A percentile compares a stretch with the other conserved stretches of the same genome.
Conservation (phyloP, 352 stramenopile genomes). For the Globisporangium radiosum region DNA sequence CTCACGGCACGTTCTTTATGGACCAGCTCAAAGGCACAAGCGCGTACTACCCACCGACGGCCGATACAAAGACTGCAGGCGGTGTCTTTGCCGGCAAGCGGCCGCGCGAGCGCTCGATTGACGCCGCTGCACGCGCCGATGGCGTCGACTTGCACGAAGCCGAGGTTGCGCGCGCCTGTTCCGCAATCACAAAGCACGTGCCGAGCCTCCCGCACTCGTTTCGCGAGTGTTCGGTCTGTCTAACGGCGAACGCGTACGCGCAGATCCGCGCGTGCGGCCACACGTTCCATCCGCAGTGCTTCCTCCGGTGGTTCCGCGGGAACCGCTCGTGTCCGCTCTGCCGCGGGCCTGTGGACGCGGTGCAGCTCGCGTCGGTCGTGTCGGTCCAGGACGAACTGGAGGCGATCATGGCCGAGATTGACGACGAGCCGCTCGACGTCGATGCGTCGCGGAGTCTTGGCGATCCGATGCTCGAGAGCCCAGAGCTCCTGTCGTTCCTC, state of each 20-base stretch:
- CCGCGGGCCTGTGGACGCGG: conserved; percentile 47
- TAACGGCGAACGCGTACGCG: conserved; percentile 61
- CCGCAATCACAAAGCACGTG: conserved; percentile 37
- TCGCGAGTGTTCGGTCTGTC: conserved; percentile 68
- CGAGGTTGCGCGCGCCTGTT: conserved; percentile 57
- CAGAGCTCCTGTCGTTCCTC: conserved; percentile 45
- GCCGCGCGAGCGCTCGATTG: conserved; percentile 11
- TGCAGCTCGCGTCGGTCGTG: conserved; percentile 43
- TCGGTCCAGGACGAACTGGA: conserved; percentile 62
- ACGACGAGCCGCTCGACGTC: conserved; percentile 38
- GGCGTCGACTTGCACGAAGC: conserved; percentile 59
- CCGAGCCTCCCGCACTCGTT: conserved; percentile 44
- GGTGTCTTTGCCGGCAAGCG: conserved; percentile 13
- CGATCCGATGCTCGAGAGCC: conserved; percentile 31
- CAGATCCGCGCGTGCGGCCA: conserved; percentile 65
- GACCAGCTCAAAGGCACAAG: conserved; percentile 15
- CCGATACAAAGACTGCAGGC: conserved; percentile 4
- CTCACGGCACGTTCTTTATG: conserved; percentile 6
- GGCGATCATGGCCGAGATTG: conserved; percentile 69
- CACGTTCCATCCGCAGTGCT: conserved; percentile 76
- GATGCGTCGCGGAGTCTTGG: conserved; percentile 17
- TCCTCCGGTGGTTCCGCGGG: conserved; percentile 68
- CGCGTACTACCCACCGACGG: conserved; percentile 5
- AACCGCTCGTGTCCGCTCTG: conserved; percentile 75
- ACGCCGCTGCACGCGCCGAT: conserved; percentile 5